These are phyloP conservation scores for Gymnopus androsaceus DNA, from an alignment of 1,284 basidiomycete genomes.

Conservation along the genomic window DNA sequence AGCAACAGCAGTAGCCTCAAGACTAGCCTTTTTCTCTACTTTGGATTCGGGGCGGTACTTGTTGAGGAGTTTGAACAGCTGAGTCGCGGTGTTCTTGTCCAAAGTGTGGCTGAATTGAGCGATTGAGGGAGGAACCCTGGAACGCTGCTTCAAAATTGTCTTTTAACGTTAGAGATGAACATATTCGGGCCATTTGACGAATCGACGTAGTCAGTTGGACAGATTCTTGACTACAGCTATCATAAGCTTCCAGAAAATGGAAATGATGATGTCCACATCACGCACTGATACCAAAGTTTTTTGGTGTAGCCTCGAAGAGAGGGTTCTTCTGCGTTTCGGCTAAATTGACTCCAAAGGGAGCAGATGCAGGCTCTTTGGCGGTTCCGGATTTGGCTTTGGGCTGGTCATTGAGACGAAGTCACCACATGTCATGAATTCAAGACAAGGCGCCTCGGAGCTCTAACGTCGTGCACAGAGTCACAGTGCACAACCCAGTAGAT, in stretches of 20 bases:
- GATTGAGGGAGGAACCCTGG: conserved; percentile 98
- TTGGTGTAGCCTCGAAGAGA: conserved; percentile 88
- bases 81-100: conserved; percentile 99
- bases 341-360: conserved; percentile 74
- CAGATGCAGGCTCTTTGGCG: conserved; percentile 78
- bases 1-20: conserved; percentile 75
- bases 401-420: conserved; percentile 89
- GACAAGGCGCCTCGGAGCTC: conserved; percentile 55
- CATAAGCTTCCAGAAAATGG: background rate
- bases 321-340: conserved; percentile 89
- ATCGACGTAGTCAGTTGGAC: conserved; percentile 89
- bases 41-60: conserved; percentile 95
- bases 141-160: conserved; percentile 96
- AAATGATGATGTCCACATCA: conserved; percentile 19
- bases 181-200: conserved; percentile 99
- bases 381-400: conserved; percentile 56
- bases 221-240: conserved; percentile 82
- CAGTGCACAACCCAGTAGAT: conserved; percentile 37
- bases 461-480: conserved; percentile 42
- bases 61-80: conserved; percentile 97
- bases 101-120: conserved; percentile 97
- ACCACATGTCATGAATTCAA: conserved; percentile 39
- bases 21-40: conserved; percentile 97
- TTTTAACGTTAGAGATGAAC: conserved; percentile 98
- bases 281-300: conserved; percentile 95